A percentile compares a stretch with the other conserved stretches of the same genome.
These are phyloP conservation scores for Cercospora berteroae DNA, from an alignment of 2,329 filamentous ascomycete genomes.

Conservation along the genomic window DNA sequence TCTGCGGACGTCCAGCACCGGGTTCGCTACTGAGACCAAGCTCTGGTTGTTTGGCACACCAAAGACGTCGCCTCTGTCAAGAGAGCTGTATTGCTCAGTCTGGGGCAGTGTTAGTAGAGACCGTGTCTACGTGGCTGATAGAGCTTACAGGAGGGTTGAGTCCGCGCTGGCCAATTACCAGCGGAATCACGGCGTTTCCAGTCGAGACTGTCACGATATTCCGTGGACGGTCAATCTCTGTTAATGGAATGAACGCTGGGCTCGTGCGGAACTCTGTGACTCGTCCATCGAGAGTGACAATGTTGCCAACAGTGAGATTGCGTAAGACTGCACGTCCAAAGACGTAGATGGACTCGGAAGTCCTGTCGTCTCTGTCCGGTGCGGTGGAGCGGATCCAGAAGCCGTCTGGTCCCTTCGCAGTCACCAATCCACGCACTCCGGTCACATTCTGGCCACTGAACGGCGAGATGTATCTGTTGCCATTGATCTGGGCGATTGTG, in stretches of 20 bases:
- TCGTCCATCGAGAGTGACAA: conserved; percentile 59
- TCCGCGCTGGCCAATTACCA: conserved; percentile 59
- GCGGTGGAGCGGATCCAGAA: conserved; percentile 63
- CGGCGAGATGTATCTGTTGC: conserved; percentile 62
- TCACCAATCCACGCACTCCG: conserved; percentile 60
- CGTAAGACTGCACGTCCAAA: conserved; percentile 54
- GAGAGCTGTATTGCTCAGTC: conserved; percentile 58
- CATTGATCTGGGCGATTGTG: conserved; percentile 57
- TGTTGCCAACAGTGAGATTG: conserved; percentile 60
- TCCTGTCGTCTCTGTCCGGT: conserved; percentile 55
- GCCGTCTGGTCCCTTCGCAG: conserved; percentile 60
- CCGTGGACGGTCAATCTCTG: conserved; percentile 58
- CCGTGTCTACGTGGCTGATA: no score
- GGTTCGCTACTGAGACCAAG: conserved; percentile 59
- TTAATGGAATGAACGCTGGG: conserved; percentile 60
- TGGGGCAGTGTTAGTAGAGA: background rate
- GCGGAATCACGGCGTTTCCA: conserved; percentile 55
- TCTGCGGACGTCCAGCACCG: conserved; percentile 56
- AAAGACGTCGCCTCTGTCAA: conserved; percentile 66
- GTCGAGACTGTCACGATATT: conserved; percentile 56
- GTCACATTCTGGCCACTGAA: conserved; percentile 57
- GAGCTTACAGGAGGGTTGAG: conserved; percentile 50
- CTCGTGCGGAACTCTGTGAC: conserved; percentile 60
- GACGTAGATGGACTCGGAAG: conserved; percentile 66
- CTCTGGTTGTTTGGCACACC: conserved; percentile 61